Base-by-base conservation (phyloP, 164 flowering plant genomes). In the Dillenia turbinata region DNA sequence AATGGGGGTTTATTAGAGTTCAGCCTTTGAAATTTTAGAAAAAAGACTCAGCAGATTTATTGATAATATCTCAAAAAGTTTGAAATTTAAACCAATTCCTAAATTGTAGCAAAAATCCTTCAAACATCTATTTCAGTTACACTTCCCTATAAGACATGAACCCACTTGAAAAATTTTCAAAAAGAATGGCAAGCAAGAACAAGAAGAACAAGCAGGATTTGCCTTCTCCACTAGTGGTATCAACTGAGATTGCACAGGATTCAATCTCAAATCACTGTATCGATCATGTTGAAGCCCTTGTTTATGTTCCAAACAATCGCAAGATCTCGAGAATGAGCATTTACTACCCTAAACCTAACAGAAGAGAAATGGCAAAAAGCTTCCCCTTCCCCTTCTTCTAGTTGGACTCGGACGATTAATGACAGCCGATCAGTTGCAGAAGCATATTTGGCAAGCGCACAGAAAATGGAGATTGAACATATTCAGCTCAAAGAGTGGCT, bases 391-490 rank as follows among this genome's bases (percentile, higher is more conserved):
- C 9, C 50, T 62, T 53, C 57, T 26, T 40, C 50, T 44, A 44
- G 49, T 54, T 8, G 33, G 44, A 17, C 57, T 54, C 12, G 33
- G 17, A 44, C 22, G 33, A 17, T 16, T 26, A 12, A 61, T 49
- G 71, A 61, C 12, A 50, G 40, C 40, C 40, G 52, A 60, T 60
- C 22, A 60, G 65, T 55, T 19, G 66, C 66, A 47, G 22, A 56
- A 16, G 61, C 24, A 17, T 68, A 62, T 57, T 45, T 56, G 56
- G 46, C 48, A 44, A 61, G 60, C 56, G 52, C 60, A 43, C 17
- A 17, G 16, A 62, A 62, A 47, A 52, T 68, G 22, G 59, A 68
- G 33, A 52, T 24, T 10, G 71, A 68, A 48, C 57, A 62, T 57
- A 17, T 50, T 5, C 47, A 68, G 54, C 61, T 68, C 10, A 26